A percentile compares a stretch with the other conserved stretches of the same genome.
phyloP scores from a whole-genome alignment of 768 basidiomycete species.

The Leucosporidium yakuticum region DNA sequence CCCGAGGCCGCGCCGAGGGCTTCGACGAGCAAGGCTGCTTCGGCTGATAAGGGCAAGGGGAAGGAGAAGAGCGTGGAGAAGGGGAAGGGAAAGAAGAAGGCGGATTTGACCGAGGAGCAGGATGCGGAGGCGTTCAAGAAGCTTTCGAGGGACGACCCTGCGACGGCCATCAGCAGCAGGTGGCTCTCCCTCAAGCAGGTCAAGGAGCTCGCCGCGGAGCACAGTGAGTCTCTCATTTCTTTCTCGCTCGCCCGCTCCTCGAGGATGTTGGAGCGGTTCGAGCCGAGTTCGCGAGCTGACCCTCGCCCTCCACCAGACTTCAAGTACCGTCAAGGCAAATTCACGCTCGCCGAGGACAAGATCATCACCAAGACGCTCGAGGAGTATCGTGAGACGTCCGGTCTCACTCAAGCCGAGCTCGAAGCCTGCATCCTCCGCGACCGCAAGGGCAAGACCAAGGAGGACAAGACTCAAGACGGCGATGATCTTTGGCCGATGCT shows the following conservation, averaged over 20 bases:
- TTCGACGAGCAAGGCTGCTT: too few species aligned
- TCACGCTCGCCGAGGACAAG: slow-evolving; percentile 26
- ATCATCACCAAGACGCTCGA: slow-evolving; percentile 17
- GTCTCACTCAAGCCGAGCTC: slow-evolving; percentile 17
- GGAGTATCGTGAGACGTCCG: slow-evolving; percentile 5
- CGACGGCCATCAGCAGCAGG: not conserved
- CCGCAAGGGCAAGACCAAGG: slow-evolving; percentile 1
- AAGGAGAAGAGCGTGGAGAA: slow-evolving; percentile 1
- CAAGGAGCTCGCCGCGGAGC: slow-evolving; percentile 17
- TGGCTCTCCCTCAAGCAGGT: slow-evolving; percentile 26
- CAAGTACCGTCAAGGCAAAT: slow-evolving; percentile 28
- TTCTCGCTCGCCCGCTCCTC: not conserved
- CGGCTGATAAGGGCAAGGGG: not conserved
- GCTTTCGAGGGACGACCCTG: not conserved
- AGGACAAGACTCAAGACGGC: not conserved
- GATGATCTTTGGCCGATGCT: slow-evolving; percentile 22
- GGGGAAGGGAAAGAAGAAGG: not conserved
- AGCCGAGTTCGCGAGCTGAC: too few species aligned
- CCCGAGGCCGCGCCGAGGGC: slow-evolving; percentile 46
- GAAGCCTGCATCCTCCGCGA: slow-evolving; percentile 5
- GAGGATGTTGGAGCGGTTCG: not conserved
- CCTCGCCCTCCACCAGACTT: slow-evolving; percentile 12
- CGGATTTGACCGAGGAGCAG: not conserved
- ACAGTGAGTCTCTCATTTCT: slow-evolving; percentile 6
- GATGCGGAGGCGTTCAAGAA: not conserved